phyloP scores from a whole-genome alignment of 2,329 filamentous ascomycete species.

The Boeremia exigua region DNA sequence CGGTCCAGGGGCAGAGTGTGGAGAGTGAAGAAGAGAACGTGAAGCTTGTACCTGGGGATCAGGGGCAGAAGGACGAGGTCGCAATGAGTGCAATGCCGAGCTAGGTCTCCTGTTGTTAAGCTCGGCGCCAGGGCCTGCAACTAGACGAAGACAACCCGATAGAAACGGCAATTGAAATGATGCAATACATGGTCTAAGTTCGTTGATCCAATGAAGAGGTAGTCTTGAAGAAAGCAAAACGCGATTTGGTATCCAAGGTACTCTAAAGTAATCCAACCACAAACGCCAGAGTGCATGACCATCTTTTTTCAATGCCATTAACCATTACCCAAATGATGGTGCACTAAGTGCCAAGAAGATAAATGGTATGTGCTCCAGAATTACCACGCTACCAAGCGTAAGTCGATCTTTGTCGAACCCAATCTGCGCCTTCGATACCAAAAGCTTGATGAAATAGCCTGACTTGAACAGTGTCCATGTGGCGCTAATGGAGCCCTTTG shows the following conservation, averaged over 20 bases:
- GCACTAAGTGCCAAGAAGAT: neutral
- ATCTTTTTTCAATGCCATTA: constrained; percentile 2
- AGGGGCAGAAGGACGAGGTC: constrained; percentile 18
- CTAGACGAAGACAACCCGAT: neutral
- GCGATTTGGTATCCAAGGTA: constrained; percentile 10
- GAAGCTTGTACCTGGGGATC: constrained; percentile 8
- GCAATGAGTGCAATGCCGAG: constrained; percentile 21
- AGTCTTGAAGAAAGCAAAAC: neutral
- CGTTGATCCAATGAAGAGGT: neutral
- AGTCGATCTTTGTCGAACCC: neutral
- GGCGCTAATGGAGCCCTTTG: constrained; percentile 26
- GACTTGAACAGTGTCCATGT: neutral
- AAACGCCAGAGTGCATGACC: constrained; percentile 3
- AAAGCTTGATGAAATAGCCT: neutral
- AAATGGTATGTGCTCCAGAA: neutral
- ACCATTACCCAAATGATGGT: constrained; percentile 3
- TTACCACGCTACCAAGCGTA: too few relatives aligned
- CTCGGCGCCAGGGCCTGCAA: neutral
- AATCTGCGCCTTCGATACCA: too few relatives aligned
- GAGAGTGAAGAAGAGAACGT: neutral
- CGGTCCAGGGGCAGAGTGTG: neutral
- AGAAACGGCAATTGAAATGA: neutral
- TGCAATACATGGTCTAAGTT: neutral
- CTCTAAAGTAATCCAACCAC: neutral
- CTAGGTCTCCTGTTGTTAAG: neutral